Conservation (phyloP, 1,139 yeast genomes). For the Hemisphaericaspora xylofermentans region DNA sequence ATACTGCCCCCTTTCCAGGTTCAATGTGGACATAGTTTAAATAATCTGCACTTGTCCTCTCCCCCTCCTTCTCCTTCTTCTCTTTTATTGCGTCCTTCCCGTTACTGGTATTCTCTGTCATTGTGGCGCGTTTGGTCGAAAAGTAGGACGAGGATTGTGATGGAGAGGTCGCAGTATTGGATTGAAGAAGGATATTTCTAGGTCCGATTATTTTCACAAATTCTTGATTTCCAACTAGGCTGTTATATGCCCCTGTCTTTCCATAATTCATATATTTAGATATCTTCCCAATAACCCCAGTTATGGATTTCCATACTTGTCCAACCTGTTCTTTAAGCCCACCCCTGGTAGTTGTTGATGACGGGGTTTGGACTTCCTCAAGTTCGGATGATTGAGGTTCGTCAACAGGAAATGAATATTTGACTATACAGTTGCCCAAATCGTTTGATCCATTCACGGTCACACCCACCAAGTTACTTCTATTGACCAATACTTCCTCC, state of each 20-base stretch:
- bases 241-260: constrained; percentile 15
- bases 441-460: constrained; percentile 53
- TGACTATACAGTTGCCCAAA: constrained; percentile 36
- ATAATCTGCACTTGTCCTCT: constrained; percentile 34
- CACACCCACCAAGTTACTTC: constrained; percentile 48
- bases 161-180: constrained; percentile 18
- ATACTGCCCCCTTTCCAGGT: constrained; percentile 38
- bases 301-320: background rate
- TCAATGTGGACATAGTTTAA: constrained; percentile 46
- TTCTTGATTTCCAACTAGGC: constrained; percentile 32
- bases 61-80: too few species aligned
- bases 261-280: constrained; percentile 3
- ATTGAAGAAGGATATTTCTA: constrained; percentile 51
- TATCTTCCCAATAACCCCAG: background rate
- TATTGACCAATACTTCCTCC: constrained; percentile 52
- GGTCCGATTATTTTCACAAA: constrained; percentile 57
- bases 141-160: constrained; percentile 4
- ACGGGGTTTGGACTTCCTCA: background rate
- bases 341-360: background rate
- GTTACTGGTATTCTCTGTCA: background rate
- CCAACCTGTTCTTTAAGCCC: constrained; percentile 1
- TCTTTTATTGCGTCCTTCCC: too few species aligned
- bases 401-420: constrained; percentile 22
- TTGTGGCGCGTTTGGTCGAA: constrained; percentile 3
- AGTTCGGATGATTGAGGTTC: too few species aligned